These are phyloP conservation scores for Lactarius sp. DNA, from an alignment of 768 basidiomycete genomes.

Conservation along the genomic window DNA sequence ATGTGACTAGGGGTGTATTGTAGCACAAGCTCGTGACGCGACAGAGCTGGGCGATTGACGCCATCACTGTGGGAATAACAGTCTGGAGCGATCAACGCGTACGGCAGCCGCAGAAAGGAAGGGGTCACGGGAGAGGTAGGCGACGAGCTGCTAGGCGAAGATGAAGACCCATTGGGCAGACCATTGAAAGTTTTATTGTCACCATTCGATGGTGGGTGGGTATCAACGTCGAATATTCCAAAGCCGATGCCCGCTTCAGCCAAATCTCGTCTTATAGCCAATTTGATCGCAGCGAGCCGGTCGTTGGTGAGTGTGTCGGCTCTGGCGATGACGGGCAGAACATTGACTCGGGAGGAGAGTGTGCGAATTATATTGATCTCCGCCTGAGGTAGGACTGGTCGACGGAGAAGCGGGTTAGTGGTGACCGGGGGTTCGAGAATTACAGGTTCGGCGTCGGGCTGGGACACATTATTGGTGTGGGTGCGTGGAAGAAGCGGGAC, in stretches of 20 bases:
- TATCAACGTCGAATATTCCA: constrained; percentile 81
- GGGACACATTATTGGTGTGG: constrained; percentile 67
- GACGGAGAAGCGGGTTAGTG: constrained; percentile 62
- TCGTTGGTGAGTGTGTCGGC: constrained; percentile 81
- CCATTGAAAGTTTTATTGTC: constrained; percentile 51
- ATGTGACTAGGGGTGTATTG: constrained; percentile 62
- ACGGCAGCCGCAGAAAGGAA: constrained; percentile 65
- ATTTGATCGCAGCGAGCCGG: constrained; percentile 71
- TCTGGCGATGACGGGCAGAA: constrained; percentile 79
- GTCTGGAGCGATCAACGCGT: constrained; percentile 80
- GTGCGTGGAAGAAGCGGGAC: constrained; percentile 63
- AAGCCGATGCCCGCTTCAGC: constrained; percentile 84
- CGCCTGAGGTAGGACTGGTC: constrained; percentile 59
- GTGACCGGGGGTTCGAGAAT: constrained; percentile 77
- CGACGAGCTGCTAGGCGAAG: constrained; percentile 51
- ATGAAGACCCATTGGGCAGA: constrained; percentile 48
- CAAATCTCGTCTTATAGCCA: constrained; percentile 74
- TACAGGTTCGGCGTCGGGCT: constrained; percentile 66
- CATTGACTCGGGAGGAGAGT: constrained; percentile 77
- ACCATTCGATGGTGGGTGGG: constrained; percentile 44
- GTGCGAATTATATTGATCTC: constrained; percentile 78
- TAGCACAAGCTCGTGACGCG: constrained; percentile 67
- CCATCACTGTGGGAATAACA: constrained; percentile 82
- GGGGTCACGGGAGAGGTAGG: constrained; percentile 62
- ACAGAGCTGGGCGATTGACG: constrained; percentile 49